phyloP scores from a whole-genome alignment of 164 flowering plant genomes.

The Hamamelis virginiana region DNA sequence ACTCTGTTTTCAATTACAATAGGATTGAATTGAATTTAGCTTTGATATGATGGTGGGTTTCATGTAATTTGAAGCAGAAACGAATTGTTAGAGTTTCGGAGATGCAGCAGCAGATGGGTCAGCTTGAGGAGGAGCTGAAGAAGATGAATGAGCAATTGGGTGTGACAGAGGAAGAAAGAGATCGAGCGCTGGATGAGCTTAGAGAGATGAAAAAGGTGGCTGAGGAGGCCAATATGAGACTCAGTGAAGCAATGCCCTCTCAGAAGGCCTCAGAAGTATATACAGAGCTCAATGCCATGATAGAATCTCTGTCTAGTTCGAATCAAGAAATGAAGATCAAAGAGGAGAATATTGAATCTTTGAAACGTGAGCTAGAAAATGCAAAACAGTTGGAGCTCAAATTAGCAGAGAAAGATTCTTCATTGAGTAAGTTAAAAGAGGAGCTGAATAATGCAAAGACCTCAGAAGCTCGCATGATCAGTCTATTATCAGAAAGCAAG shows the following conservation, averaged over 20 bases:
- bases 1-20: not conserved
- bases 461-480: constrained; percentile 24
- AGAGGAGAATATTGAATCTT: constrained; percentile 25
- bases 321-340: constrained; percentile 29
- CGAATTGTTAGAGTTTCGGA: constrained; percentile 14
- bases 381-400: constrained; percentile 23
- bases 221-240: constrained; percentile 32
- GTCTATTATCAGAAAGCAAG: constrained; percentile 25
- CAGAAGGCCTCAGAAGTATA: constrained; percentile 24
- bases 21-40: not conserved
- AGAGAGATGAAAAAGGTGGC: constrained; percentile 41
- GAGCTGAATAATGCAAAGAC: constrained; percentile 29
- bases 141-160: constrained; percentile 30
- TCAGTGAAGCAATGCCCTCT: constrained; percentile 32
- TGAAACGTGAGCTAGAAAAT: constrained; percentile 36
- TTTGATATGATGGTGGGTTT: not conserved
- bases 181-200: constrained; percentile 39
- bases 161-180: constrained; percentile 38
- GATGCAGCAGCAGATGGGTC: constrained; percentile 41
- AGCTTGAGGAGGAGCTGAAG: constrained; percentile 37
- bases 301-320: constrained; percentile 25
- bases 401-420: constrained; percentile 33
- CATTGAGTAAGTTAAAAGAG: constrained; percentile 23
- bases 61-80: constrained; percentile 18
- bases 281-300: constrained; percentile 32